Conservation (phyloP, 108 stramenopile genomes). For the Cyclostephanos tholiformis region DNA sequence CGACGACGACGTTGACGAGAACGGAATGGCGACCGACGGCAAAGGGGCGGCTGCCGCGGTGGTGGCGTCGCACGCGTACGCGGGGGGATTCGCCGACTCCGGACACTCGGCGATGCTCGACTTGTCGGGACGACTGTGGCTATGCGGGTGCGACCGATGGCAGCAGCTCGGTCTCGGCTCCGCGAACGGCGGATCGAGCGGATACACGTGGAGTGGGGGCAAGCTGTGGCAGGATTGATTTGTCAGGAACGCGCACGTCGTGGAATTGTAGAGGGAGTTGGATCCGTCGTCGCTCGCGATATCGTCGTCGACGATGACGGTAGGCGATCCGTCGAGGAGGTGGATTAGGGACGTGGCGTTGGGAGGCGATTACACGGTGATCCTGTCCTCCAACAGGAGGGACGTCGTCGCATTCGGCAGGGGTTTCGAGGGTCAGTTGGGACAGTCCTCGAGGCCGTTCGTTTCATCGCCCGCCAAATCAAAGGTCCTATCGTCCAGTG, state of each 20-base stretch:
- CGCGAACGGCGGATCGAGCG: slow-evolving; percentile 55
- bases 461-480: slow-evolving; percentile 69
- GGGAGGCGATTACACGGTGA: slow-evolving; percentile 73
- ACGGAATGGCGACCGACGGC: background rate
- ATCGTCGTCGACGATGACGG: background rate
- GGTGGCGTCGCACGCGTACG: slow-evolving; percentile 37
- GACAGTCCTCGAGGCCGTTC: slow-evolving; percentile 59
- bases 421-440: slow-evolving; percentile 70
- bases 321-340: slow-evolving; percentile 5
- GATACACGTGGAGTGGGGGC: slow-evolving; percentile 72
- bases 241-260: slow-evolving; percentile 28
- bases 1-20: background rate
- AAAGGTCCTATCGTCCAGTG: slow-evolving; percentile 45
- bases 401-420: slow-evolving; percentile 67
- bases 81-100: slow-evolving; percentile 50
- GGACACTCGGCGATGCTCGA: slow-evolving; percentile 70
- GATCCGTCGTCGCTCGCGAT: slow-evolving; percentile 5
- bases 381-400: slow-evolving; percentile 55
- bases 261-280: slow-evolving; percentile 35
- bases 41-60: background rate
- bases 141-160: slow-evolving; percentile 77
- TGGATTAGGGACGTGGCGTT: slow-evolving; percentile 67
- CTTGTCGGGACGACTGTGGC: slow-evolving; percentile 50
- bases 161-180: slow-evolving; percentile 74
- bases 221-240: slow-evolving; percentile 63